A percentile compares a stretch with the other conserved stretches of the same genome.
Conservation (phyloP, 2,329 filamentous ascomycete species). For the Trichoderma simmonsii region DNA sequence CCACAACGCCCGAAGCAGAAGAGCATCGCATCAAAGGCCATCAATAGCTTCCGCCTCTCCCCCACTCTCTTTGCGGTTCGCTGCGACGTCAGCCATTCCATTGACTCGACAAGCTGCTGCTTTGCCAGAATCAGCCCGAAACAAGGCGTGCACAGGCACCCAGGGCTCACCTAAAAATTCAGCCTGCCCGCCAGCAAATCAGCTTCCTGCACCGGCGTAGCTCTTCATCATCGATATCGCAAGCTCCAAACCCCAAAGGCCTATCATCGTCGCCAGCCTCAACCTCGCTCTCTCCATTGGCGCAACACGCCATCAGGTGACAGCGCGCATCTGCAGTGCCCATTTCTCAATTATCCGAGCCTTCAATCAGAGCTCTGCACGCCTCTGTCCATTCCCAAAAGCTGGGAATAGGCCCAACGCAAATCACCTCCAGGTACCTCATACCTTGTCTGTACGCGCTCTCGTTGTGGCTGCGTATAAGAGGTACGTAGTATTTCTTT, state of each 20-base stretch:
- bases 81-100: constrained; percentile 12
- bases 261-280: constrained; percentile 51
- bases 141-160: constrained; percentile 9
- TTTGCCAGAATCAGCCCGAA: not conserved
- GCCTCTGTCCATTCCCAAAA: constrained; percentile 21
- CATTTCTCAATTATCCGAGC: constrained; percentile 28
- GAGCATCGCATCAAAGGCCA: not conserved
- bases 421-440: constrained; percentile 1
- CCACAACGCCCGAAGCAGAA: not conserved
- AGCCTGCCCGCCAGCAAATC: constrained; percentile 45
- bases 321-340: constrained; percentile 36
- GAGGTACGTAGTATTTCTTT: constrained; percentile 15
- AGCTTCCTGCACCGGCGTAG: constrained; percentile 41
- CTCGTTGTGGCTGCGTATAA: constrained; percentile 15
- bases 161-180: constrained; percentile 26
- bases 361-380: constrained; percentile 26
- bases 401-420: constrained; percentile 9
- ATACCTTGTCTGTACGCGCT: not conserved
- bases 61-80: constrained; percentile 6
- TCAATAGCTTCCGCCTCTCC: not conserved
- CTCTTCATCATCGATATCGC: constrained; percentile 32
- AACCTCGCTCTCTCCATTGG: constrained; percentile 46
- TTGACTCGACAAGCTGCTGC: not conserved
- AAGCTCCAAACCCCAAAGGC: constrained; percentile 40
- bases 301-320: constrained; percentile 49